phyloP scores from a whole-genome alignment of 179 eudicot genomes.

The Carnegiea gigantea region DNA sequence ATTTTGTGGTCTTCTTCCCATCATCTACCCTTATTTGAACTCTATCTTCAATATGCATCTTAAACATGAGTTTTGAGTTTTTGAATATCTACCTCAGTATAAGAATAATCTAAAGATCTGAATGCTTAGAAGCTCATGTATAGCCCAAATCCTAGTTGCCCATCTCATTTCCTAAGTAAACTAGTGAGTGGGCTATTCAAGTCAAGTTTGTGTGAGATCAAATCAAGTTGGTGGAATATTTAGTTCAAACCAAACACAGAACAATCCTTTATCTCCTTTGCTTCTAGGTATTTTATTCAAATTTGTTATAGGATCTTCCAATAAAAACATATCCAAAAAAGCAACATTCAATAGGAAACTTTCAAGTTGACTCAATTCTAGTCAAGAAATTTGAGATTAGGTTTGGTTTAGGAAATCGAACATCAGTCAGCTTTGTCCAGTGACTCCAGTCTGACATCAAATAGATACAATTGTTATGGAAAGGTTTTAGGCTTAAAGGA shows the following conservation, averaged over 20 bases:
- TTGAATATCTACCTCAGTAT: not conserved
- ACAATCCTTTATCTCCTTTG: not conserved
- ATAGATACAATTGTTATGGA: too few species aligned
- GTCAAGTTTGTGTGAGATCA: not conserved
- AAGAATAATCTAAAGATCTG: not conserved
- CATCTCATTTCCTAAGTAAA: not conserved
- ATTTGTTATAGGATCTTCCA: not conserved
- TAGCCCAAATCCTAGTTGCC: not conserved
- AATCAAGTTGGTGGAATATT: not conserved
- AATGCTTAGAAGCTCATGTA: not conserved
- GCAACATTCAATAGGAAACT: not conserved
- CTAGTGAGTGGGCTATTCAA: not conserved
- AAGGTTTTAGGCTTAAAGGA: too few species aligned
- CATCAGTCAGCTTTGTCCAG: too few species aligned
- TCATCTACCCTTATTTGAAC: slow-evolving; percentile 70
- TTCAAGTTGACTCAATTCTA: not conserved
- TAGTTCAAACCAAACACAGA: too few species aligned
- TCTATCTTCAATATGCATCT: slow-evolving; percentile 95
- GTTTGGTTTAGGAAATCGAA: not conserved
- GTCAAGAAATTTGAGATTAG: not conserved
- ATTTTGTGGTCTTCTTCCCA: slow-evolving; percentile 74
- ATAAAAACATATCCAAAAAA: not conserved
- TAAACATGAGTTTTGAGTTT: slow-evolving; percentile 19
- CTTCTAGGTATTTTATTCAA: not conserved
- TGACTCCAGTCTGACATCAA: too few species aligned